phyloP scores from a whole-genome alignment of 1,139 yeast species.

The Geotrichum citri-aurantii region DNA sequence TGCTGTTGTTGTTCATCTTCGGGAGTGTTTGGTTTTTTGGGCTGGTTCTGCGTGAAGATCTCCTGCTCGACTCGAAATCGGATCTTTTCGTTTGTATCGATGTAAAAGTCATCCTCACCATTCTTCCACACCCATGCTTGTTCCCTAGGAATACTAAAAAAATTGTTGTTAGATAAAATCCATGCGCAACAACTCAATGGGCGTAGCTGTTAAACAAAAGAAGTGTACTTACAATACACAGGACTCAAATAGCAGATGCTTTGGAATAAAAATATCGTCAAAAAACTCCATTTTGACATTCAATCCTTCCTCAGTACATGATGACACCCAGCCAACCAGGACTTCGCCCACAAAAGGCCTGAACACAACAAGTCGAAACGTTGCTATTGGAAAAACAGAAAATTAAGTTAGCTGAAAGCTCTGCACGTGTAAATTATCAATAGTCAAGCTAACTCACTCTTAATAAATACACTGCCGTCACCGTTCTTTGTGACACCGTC shows the following conservation, averaged over 20 bases:
- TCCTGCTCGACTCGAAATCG: conserved; percentile 89
- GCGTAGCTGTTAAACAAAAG: not conserved
- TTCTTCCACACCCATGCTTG: conserved; percentile 92
- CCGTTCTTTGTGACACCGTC: conserved; percentile 92
- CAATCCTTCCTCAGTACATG: conserved; percentile 81
- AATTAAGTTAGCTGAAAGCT: too few species aligned
- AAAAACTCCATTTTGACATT: conserved; percentile 79
- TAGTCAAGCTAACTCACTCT: conserved; percentile 31
- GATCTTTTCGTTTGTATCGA: conserved; percentile 86
- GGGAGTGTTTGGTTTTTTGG: conserved; percentile 58
- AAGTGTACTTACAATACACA: conserved; percentile 44
- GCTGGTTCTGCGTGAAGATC: conserved; percentile 67
- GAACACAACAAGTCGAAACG: conserved; percentile 73
- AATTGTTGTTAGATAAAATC: not conserved
- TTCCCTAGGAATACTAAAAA: conserved; percentile 43
- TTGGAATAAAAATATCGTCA: conserved; percentile 87
- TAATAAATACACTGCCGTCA: conserved; percentile 64
- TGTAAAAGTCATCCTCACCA: conserved; percentile 59
- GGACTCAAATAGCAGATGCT: conserved; percentile 70
- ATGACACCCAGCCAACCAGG: conserved; percentile 88
- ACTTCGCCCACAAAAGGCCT: conserved; percentile 94
- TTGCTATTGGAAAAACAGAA: conserved; percentile 36
- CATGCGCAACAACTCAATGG: not conserved
- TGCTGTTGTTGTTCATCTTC: conserved; percentile 34
- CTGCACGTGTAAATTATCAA: too few species aligned